Evolutionary conservation across 23 red algal genomes (phyloP), one percentile per base, ranked within the genome.

Genomic region (Pyropia yezoensis): DNA sequence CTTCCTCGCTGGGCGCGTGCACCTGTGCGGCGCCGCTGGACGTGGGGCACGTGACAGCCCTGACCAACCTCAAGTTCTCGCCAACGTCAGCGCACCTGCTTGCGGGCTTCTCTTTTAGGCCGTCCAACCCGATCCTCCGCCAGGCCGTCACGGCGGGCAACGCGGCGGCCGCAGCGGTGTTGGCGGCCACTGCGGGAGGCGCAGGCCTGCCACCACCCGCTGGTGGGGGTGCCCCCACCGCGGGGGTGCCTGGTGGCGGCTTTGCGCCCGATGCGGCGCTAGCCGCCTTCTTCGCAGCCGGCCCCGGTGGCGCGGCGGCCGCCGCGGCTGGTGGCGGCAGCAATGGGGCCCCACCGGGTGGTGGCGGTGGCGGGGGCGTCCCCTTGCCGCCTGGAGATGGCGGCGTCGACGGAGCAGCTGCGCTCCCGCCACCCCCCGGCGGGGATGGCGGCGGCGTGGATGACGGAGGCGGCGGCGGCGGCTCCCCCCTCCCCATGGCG

Each of bases 41-140:
- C 61, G 63, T 52, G 11, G 76, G 67, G 29, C 78, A 73, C 52
- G 69, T 78, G 19, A 80, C 49, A 18, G 88, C 88, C n/a, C 65
- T 92, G 24, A 92, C 88, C 23, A 92, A 92, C 50, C 68, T 92
- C 57, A 83, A 83, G 78, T 92, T 92, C 66, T 92, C 88, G 24
- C 33, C 88, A 1, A 83, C 74, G 50, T 77, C 72, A 8, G 57
- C 51, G n/a, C 88, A 92, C 50, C 47, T 92, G 50, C 73, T 92
- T 1, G 77, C 88, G 7, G 88, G 88, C 34, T 92, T 83, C 50
- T 80, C 74, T 18, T 92, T 92, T 62, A 71, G 78, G 24, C 75
- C 69, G 17, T 65, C 67, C 13, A 92, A 88, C 49, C 83, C 83
- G 16, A 66, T 88, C 18, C 65, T 88, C 7, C 61, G 83, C 55